Base-by-base conservation (phyloP, 1,284 basidiomycete species). In the Malassezia arunalokei region DNA sequence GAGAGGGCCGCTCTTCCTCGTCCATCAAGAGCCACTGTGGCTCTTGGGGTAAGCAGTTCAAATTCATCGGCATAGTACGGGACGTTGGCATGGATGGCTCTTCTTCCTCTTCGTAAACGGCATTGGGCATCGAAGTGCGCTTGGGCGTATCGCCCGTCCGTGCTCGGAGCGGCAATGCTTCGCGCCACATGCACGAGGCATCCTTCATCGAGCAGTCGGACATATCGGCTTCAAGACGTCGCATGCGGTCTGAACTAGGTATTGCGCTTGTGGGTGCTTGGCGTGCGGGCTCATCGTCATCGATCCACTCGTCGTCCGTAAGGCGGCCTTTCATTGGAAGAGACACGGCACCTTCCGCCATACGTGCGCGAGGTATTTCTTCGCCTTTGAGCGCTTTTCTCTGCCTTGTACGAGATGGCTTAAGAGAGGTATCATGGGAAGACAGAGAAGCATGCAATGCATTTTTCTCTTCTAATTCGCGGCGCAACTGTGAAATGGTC, bases 161-260 rank as follows among this genome's bases (percentile, higher is more conserved):
- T 24, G 20, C 8, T 24, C 37, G 37, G 28, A 17, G 27, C 12
- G 33, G 50, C 5, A 40, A 24, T 6, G 43, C 15, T 11, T 30
- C 24, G 28, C 50, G 40, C 46, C 44, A 48, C 30, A 51, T 52
- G 30, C 39, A 48, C 45, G 49, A 49, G 3, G 50, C 53, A 29
- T 55, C 53, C n/a, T 45, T 44, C 53, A 55, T 55, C 12, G 53
- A 46, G 33, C 53, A 55, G 53, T 55, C 53, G 3, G 53, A 50
- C 8, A 55, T 5, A 8, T 50, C 53, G 8, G 44, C 29, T 20
- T 47, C 52, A 3, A 43, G 6, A n/a, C 42, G 47, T 1, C 43
- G 42, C 14, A 50, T 8, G 17, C 44, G 53, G 7, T 39, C 48
- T 3, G 50, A 24, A 3, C 32, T 43, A 3, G 50, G 29, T 7